phyloP scores from a whole-genome alignment of 129 eudicot genomes.

The Smallanthus sonchifolius region DNA sequence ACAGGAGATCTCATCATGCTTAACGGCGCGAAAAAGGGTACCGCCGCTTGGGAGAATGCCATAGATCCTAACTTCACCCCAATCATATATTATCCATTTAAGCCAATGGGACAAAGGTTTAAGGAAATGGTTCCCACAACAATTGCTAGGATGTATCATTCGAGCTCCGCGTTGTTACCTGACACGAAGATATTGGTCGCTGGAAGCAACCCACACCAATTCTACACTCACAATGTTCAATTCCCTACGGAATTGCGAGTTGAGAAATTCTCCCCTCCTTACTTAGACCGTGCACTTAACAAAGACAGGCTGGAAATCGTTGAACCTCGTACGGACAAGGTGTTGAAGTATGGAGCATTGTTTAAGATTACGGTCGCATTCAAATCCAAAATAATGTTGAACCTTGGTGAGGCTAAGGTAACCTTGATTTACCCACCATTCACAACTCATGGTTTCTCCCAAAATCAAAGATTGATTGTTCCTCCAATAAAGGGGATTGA shows the following conservation, averaged over 20 bases:
- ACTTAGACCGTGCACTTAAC: conserved; percentile 39
- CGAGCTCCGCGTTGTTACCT: conserved; percentile 50
- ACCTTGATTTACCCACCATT: conserved; percentile 67
- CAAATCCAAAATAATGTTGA: background rate
- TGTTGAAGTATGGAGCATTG: conserved; percentile 38
- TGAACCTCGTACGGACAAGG: conserved; percentile 1
- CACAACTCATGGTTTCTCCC: conserved; percentile 78
- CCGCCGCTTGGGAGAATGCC: conserved; percentile 72
- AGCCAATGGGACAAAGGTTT: conserved; percentile 47
- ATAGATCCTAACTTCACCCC: conserved; percentile 56
- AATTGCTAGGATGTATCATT: conserved; percentile 84
- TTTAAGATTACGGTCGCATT: conserved; percentile 19
- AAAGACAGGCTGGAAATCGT: conserved; percentile 26
- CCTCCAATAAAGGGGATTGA: conserved; percentile 6
- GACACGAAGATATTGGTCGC: conserved; percentile 62
- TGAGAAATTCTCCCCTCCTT: conserved; percentile 70
- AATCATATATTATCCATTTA: conserved; percentile 40
- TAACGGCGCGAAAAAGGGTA: conserved; percentile 70
- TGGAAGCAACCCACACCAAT: conserved; percentile 65
- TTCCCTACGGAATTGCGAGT: conserved; percentile 68
- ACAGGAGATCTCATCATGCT: conserved; percentile 60
- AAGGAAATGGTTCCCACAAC: conserved; percentile 31
- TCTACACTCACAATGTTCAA: conserved; percentile 27
- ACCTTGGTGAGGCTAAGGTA: conserved; percentile 31
- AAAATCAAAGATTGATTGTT: conserved; percentile 55